A percentile compares a stretch with the other conserved stretches of the same genome.
These are phyloP conservation scores for Sclerotinia spermophila DNA, from an alignment of 2,329 filamentous ascomycete species.

Conservation along the genomic window DNA sequence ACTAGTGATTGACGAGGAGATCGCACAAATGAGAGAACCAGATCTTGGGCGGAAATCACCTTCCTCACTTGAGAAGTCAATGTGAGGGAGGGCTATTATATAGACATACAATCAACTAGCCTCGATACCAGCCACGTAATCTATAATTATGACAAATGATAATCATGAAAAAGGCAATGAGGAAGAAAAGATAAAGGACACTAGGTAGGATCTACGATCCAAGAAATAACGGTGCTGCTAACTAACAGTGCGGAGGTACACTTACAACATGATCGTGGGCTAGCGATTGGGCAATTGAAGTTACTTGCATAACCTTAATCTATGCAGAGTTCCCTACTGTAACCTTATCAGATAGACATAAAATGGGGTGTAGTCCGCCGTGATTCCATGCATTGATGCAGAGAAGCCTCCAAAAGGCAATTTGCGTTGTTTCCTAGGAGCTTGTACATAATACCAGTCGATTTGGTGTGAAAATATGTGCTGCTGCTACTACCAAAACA, in stretches of 20 bases:
- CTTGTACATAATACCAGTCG: background rate
- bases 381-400: no score
- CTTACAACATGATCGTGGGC: background rate
- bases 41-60: background rate
- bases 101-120: background rate
- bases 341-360: background rate
- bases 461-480: background rate
- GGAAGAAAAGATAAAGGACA: background rate
- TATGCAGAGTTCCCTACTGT: no score
- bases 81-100: background rate
- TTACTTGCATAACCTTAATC: background rate
- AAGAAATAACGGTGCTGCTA: background rate
- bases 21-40: background rate
- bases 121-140: background rate
- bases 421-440: background rate
- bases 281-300: slow-evolving; percentile 4
- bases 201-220: background rate
- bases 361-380: background rate
- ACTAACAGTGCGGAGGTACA: background rate
- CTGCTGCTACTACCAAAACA: background rate
- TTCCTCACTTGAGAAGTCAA: background rate
- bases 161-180: background rate
- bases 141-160: background rate
- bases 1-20: background rate
- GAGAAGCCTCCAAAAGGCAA: background rate